Evolutionary conservation across 179 eudicot genomes (phyloP), one percentile per base, ranked within the genome.

Genomic region (Drosera spatulata): DNA sequence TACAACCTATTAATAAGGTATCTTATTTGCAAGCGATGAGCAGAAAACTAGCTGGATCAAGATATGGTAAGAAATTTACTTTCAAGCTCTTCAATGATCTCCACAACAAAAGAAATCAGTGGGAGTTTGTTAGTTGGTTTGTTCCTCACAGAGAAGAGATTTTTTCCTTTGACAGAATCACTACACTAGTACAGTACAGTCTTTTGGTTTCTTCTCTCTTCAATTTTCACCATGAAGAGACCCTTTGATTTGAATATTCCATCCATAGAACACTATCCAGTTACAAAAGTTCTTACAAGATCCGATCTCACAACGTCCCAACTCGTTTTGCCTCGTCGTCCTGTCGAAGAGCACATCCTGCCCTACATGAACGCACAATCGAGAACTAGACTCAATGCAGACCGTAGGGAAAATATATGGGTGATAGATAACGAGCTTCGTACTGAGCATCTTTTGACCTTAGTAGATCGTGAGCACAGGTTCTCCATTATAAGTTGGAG

Each of bases 301-400:
- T 73, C 81, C 0, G 78, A 77, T 52, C 57, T 73, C 73, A 67
- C 71, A 4, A 77, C 81, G 22, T 73, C 81, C 7, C 73, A 77
- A 63, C 48, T 77, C 7, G 68, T 77, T 52, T 67, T 77, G 63
- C 78, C 75, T 3, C 65, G 75, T 51, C 64, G 68, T 46, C 44
- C 75, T 7, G 64, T 70, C 0, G 75, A 77, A 50, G 75, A 77
- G 15, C 72, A 67, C 52, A 51, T 77, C 38, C 40, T 77, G 48
- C 70, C 73, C 4, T 61, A 67, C 53, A 70, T 77, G 75, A 69
- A 77, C 7, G 61, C 43, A 3, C 39, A 11, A 41, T 40, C 70
- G 50, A 70, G 58, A 60, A n/a, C 44, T 5, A 73, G 75, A 61
- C 73, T 77, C 50, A 62, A 66, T 33, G 70, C 62, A 58, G 70